phyloP scores from a whole-genome alignment of 345 rosid species.

The Anastatica hierochuntica region DNA sequence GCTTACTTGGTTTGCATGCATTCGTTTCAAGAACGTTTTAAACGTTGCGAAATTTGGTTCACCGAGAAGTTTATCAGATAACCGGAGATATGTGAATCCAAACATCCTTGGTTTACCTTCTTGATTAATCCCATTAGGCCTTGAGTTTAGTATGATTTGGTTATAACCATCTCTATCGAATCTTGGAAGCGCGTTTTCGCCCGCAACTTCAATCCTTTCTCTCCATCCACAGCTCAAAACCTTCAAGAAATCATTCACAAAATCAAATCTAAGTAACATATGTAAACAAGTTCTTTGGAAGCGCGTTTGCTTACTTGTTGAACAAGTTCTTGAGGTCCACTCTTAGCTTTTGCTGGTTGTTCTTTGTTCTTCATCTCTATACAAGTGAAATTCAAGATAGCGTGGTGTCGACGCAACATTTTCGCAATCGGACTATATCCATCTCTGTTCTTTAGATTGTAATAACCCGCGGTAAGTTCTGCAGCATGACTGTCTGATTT shows the following conservation, averaged over 20 bases:
- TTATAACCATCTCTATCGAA: constrained; percentile 59
- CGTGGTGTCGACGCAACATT: constrained; percentile 59
- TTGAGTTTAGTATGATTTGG: constrained; percentile 66
- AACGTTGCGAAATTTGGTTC: constrained; percentile 42
- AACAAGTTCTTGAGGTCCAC: constrained; percentile 77
- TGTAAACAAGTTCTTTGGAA: too few species aligned
- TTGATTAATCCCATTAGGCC: constrained; percentile 62
- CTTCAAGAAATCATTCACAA: constrained; percentile 28
- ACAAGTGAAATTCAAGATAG: constrained; percentile 67
- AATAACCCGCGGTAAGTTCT: constrained; percentile 80
- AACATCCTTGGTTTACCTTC: constrained; percentile 44
- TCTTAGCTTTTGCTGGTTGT: constrained; percentile 44
- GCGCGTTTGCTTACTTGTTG: constrained; percentile 49
- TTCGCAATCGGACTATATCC: constrained; percentile 69
- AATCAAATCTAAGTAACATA: not conserved
- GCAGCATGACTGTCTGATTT: constrained; percentile 62
- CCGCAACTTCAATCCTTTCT: constrained; percentile 68
- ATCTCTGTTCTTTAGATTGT: constrained; percentile 56
- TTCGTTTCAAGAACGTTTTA: constrained; percentile 58
- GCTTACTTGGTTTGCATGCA: constrained; percentile 78
- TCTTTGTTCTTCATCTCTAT: constrained; percentile 75
- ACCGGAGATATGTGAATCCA: constrained; percentile 62
- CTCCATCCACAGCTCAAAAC: constrained; percentile 76
- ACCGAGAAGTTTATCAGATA: constrained; percentile 39
- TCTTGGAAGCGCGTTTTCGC: constrained; percentile 78